These are phyloP conservation scores for Cicer pinnatifidum DNA, from an alignment of 306 rosid species.

Conservation along the genomic window DNA sequence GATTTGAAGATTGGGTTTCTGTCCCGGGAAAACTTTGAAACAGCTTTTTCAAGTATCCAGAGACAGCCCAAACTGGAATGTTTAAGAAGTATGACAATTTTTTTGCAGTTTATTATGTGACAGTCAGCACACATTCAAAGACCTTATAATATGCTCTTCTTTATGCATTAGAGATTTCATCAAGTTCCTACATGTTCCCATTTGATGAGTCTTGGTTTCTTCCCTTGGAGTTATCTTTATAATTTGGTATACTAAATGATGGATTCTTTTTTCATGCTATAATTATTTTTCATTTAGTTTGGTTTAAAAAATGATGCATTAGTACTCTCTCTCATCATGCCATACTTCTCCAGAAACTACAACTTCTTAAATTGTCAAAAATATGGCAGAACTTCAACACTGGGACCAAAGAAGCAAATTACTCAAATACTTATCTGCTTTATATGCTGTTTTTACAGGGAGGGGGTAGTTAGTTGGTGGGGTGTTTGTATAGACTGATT, in stretches of 20 bases:
- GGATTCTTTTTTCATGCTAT: background rate
- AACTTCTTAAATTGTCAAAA: background rate
- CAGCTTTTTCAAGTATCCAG: constrained; percentile 66
- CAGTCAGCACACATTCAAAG: background rate
- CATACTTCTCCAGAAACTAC: constrained; percentile 17
- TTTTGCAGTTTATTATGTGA: background rate
- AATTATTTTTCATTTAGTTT: background rate
- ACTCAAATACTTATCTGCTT: too few species aligned
- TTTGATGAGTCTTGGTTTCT: constrained; percentile 15
- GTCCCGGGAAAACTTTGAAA: constrained; percentile 66
- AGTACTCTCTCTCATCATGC: background rate
- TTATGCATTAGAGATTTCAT: constrained; percentile 12
- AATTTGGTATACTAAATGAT: constrained; percentile 22
- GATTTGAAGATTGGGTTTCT: constrained; percentile 73
- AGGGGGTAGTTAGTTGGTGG: too few species aligned
- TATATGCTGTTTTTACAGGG: too few species aligned
- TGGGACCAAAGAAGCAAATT: too few species aligned
- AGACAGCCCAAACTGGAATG: constrained; percentile 84
- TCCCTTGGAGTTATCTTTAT: constrained; percentile 4
- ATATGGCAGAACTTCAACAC: background rate
- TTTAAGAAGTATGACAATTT: constrained; percentile 63
- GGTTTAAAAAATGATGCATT: background rate
- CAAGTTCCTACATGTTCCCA: background rate
- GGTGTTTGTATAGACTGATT: background rate
- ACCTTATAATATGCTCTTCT: constrained; percentile 22